A percentile compares a stretch with the other conserved stretches of the same genome.
Conservation (phyloP, 257 asterid species). For the Voacanga thouarsii region DNA sequence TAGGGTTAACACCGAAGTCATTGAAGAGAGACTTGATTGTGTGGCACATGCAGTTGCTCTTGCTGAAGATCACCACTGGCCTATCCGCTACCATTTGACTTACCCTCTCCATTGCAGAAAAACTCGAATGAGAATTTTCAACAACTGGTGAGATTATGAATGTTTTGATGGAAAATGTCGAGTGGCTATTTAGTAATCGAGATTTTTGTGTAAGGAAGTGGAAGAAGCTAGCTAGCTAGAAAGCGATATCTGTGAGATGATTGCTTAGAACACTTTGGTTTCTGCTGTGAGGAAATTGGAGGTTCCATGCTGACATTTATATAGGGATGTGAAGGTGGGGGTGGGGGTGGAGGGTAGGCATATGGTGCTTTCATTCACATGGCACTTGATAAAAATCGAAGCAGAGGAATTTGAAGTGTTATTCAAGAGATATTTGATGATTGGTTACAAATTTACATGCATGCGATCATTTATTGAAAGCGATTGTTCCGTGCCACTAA, state of each 20-base stretch:
- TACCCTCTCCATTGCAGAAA: constrained; percentile 52
- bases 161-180: not conserved
- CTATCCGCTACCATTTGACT: constrained; percentile 59
- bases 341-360: not conserved
- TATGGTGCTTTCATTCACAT: constrained; percentile 3
- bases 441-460: constrained; percentile 16
- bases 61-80: constrained; percentile 80
- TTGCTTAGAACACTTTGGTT: constrained; percentile 11
- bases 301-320: constrained; percentile 31
- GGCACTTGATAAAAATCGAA: constrained; percentile 8
- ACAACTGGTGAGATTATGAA: not conserved
- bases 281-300: constrained; percentile 45
- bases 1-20: constrained; percentile 63
- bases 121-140: not conserved
- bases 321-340: constrained; percentile 20
- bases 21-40: constrained; percentile 55
- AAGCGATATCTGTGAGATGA: not conserved
- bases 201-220: not conserved
- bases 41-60: constrained; percentile 63
- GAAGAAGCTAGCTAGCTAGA: not conserved
- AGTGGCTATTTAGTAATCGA: not conserved
- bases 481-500: constrained; percentile 21
- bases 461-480: constrained; percentile 23
- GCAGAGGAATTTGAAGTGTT: constrained; percentile 11
- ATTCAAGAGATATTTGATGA: constrained; percentile 9